These are phyloP conservation scores for Irpex sp. DNA, from an alignment of 1,284 basidiomycete genomes.

Conservation along the genomic window DNA sequence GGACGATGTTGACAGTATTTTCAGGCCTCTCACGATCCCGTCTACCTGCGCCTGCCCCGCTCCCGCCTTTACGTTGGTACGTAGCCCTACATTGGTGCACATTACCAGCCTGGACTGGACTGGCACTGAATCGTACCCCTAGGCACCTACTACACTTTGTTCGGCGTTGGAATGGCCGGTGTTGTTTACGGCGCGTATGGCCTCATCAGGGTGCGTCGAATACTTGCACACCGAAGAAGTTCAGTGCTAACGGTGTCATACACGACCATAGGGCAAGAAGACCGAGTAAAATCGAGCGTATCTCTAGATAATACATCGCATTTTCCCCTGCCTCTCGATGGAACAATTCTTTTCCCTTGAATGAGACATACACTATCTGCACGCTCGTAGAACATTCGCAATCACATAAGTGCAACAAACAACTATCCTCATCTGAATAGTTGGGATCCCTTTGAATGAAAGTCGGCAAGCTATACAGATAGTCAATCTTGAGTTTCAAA, in stretches of 20 bases:
- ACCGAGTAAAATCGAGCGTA: slow-evolving; percentile 15
- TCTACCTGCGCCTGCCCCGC: slow-evolving; percentile 43
- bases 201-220: slow-evolving; percentile 45
- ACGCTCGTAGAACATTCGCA: neutral
- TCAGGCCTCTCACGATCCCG: slow-evolving; percentile 34
- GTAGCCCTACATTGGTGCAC: neutral
- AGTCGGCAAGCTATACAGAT: neutral
- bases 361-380: neutral
- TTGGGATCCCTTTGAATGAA: neutral
- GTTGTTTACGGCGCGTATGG: slow-evolving; percentile 44
- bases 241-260: neutral
- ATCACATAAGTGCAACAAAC: neutral
- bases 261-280: slow-evolving; percentile 23
- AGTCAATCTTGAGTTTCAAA: too few species aligned
- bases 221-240: neutral
- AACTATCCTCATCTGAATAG: too few species aligned
- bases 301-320: slow-evolving; percentile 8
- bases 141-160: slow-evolving; percentile 54
- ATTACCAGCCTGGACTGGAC: neutral
- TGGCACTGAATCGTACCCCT: slow-evolving; percentile 6
- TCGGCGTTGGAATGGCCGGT: slow-evolving; percentile 47
- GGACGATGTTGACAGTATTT: slow-evolving; percentile 1
- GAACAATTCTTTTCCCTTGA: neutral
- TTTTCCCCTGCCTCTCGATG: neutral
- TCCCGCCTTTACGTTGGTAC: slow-evolving; percentile 45